A percentile compares a stretch with the other conserved stretches of the same genome.
These are phyloP conservation scores for Plectosphaerella plurivora DNA, from an alignment of 2,329 filamentous ascomycete genomes.

Conservation along the genomic window DNA sequence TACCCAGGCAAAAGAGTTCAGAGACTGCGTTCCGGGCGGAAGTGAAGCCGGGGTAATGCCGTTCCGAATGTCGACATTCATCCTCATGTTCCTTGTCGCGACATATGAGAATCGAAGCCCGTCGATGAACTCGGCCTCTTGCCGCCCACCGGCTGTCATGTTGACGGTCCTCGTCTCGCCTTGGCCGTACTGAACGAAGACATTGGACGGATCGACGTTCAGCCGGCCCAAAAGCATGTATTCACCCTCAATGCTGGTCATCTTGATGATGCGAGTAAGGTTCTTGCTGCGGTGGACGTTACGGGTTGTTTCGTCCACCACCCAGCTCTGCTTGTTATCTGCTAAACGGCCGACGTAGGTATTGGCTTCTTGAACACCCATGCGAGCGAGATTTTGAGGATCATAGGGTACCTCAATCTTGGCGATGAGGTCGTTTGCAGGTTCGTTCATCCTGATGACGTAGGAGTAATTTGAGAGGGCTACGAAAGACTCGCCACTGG, in stretches of 20 bases:
- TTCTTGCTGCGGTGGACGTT: conserved; percentile 23
- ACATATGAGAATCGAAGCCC: conserved; percentile 16
- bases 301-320: conserved; percentile 12
- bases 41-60: no score
- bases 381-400: not conserved
- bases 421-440: conserved; percentile 24
- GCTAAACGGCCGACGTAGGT: conserved; percentile 8
- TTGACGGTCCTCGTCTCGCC: conserved; percentile 23
- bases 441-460: conserved; percentile 23
- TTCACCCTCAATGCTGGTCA: conserved; percentile 24
- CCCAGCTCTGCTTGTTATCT: conserved; percentile 5
- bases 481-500: conserved; percentile 20
- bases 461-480: conserved; percentile 24
- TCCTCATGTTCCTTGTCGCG: not conserved
- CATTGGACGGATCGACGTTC: conserved; percentile 18
- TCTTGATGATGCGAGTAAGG: conserved; percentile 24
- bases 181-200: conserved; percentile 27
- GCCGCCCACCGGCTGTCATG: conserved; percentile 17
- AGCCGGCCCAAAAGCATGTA: conserved; percentile 23
- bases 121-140: conserved; percentile 22
- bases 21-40: no score
- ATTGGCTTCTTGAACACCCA: conserved; percentile 4
- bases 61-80: conserved; percentile 4
- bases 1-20: no score
- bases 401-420: conserved; percentile 26